Conservation (phyloP, 345 rosid genomes). For the Lepidium didymum region DNA sequence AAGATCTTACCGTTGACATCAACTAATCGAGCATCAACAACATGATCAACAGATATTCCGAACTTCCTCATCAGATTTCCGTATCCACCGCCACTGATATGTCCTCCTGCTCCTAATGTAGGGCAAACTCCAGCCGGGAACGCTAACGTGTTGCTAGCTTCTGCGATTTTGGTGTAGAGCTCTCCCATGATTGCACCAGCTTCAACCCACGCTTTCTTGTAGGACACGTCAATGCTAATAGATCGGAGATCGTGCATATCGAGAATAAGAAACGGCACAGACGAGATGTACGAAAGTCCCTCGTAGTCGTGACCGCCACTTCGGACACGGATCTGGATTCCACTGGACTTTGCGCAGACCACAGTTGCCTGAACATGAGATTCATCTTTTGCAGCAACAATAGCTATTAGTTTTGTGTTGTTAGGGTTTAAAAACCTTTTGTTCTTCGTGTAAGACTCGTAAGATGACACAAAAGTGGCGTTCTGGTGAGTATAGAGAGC, state of each 20-base stretch:
- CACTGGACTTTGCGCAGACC: conserved; percentile 20
- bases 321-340: conserved; percentile 22
- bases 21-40: conserved; percentile 43
- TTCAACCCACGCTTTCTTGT: conserved; percentile 40
- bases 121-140: conserved; percentile 43
- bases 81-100: conserved; percentile 51
- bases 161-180: conserved; percentile 35
- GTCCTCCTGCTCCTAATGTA: conserved; percentile 43
- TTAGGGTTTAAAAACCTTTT: conserved; percentile 15
- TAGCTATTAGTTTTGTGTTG: conserved; percentile 14
- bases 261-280: conserved; percentile 25
- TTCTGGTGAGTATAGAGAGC: neutral
- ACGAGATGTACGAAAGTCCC: conserved; percentile 24
- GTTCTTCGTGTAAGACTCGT: conserved; percentile 20
- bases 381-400: conserved; percentile 23
- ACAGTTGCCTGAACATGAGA: conserved; percentile 32
- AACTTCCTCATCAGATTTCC: conserved; percentile 48
- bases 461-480: conserved; percentile 10
- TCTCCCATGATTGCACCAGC: conserved; percentile 56
- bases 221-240: conserved; percentile 28
- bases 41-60: conserved; percentile 46
- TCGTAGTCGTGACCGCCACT: conserved; percentile 35
- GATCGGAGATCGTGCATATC: conserved; percentile 43
- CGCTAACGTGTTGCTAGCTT: conserved; percentile 38
- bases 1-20: conserved; percentile 40